Evolutionary conservation across 768 basidiomycete species (phyloP).

Genomic region (Paxillus ammoniavirescens): DNA sequence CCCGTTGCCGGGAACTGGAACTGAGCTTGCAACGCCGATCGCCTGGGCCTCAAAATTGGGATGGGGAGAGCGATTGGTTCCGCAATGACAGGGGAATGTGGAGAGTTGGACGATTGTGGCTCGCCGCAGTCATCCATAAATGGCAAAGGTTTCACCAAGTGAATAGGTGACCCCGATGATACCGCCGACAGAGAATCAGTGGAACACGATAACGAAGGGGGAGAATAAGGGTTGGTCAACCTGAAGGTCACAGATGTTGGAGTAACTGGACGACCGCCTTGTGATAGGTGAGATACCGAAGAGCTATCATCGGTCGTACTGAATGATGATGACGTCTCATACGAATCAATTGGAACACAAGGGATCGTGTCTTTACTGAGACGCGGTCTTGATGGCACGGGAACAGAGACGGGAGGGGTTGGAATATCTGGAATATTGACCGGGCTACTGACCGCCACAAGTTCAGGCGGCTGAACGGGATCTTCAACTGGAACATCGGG

Average conservation of each 20-base stretch:
- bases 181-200: slow-evolving; percentile 59
- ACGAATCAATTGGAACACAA: slow-evolving; percentile 7
- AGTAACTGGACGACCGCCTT: slow-evolving; percentile 32
- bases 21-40: slow-evolving; percentile 15
- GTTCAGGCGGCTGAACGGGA: neutral
- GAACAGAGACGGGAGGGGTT: slow-evolving; percentile 1
- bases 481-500: slow-evolving; percentile 23
- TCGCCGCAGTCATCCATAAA: slow-evolving; percentile 31
- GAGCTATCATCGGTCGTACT: slow-evolving; percentile 31
- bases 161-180: slow-evolving; percentile 42
- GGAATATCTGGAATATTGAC: neutral
- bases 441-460: neutral
- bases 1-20: slow-evolving; percentile 49
- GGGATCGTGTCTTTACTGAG: slow-evolving; percentile 1
- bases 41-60: slow-evolving; percentile 21
- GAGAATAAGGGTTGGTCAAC: slow-evolving; percentile 26
- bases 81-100: slow-evolving; percentile 28
- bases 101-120: slow-evolving; percentile 22
- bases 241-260: slow-evolving; percentile 32
- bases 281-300: slow-evolving; percentile 31
- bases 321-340: slow-evolving; percentile 24
- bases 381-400: slow-evolving; percentile 2
- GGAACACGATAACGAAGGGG: slow-evolving; percentile 56
- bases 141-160: slow-evolving; percentile 37
- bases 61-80: slow-evolving; percentile 28